Conservation (phyloP, 2,329 filamentous ascomycete genomes). For the Hypomyces perniciosus region DNA sequence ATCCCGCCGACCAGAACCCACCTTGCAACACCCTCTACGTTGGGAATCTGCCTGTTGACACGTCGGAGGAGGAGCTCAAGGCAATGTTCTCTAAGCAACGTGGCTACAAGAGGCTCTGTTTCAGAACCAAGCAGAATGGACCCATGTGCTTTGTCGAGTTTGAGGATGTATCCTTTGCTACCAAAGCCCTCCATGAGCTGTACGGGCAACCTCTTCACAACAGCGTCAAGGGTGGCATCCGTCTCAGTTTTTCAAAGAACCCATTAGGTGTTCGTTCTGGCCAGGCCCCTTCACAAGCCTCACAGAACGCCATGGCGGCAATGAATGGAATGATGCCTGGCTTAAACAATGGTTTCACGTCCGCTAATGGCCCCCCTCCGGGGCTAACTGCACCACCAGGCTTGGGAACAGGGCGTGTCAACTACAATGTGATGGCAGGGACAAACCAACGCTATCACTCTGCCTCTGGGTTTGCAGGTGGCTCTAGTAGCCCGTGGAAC, state of each 20-base stretch:
- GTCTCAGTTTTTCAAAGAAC: slow-evolving; percentile 95
- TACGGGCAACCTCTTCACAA: slow-evolving; percentile 86
- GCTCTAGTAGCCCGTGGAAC: slow-evolving; percentile 21
- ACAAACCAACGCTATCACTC: slow-evolving; percentile 13
- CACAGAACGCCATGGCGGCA: slow-evolving; percentile 40
- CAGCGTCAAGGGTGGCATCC: slow-evolving; percentile 89
- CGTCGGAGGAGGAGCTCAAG: slow-evolving; percentile 92
- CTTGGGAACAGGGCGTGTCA: slow-evolving; percentile 36
- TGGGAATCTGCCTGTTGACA: slow-evolving; percentile 89
- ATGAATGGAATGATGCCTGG: slow-evolving; percentile 53
- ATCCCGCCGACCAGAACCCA: slow-evolving; percentile 92
- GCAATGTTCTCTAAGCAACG: slow-evolving; percentile 86
- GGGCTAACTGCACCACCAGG: slow-evolving; percentile 73
- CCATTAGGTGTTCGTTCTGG: slow-evolving; percentile 84
- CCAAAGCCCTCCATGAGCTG: slow-evolving; percentile 81
- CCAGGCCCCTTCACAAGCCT: slow-evolving; percentile 43
- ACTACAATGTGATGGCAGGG: slow-evolving; percentile 20
- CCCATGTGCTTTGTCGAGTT: slow-evolving; percentile 99
- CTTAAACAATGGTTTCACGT: slow-evolving; percentile 53
- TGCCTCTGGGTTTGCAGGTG: slow-evolving; percentile 15
- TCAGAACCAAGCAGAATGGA: slow-evolving; percentile 89
- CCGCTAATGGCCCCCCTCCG: slow-evolving; percentile 71
- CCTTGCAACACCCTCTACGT: slow-evolving; percentile 98
- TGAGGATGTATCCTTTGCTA: slow-evolving; percentile 86
- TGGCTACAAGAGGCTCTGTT: slow-evolving; percentile 91